Conservation (phyloP, 257 asterid genomes). For the Plantago ovata region DNA sequence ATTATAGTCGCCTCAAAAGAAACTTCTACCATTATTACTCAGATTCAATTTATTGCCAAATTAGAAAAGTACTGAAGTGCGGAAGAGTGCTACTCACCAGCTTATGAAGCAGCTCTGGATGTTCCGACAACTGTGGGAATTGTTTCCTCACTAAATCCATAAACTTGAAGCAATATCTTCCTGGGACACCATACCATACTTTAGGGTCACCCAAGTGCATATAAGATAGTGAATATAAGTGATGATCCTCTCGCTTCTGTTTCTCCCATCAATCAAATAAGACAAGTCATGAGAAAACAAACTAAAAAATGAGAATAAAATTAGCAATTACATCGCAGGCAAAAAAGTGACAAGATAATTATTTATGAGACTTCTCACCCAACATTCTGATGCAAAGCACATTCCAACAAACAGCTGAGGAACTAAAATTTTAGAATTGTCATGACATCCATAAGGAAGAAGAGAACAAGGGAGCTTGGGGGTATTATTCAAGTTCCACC, state of each 20-base stretch:
- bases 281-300: conserved; percentile 23
- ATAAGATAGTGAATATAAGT: conserved; percentile 68
- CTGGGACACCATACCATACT: conserved; percentile 78
- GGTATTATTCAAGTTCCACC: conserved; percentile 80
- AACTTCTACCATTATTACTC: no score
- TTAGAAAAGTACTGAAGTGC: background rate
- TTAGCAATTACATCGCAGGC: background rate
- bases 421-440: conserved; percentile 32
- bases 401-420: conserved; percentile 66
- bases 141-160: conserved; percentile 53
- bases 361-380: conserved; percentile 55
- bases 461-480: conserved; percentile 68
- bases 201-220: conserved; percentile 66
- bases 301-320: conserved; percentile 15
- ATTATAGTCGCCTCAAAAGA: no score
- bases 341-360: background rate
- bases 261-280: conserved; percentile 30
- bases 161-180: conserved; percentile 52
- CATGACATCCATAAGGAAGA: conserved; percentile 50
- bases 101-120: conserved; percentile 55
- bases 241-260: conserved; percentile 78
- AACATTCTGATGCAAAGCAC: conserved; percentile 78
- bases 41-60: no score
- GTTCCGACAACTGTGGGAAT: conserved; percentile 40
- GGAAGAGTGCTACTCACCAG: conserved; percentile 45